Base-by-base conservation (phyloP, 2,329 filamentous ascomycete genomes). In the Aspergillus viridinutans region DNA sequence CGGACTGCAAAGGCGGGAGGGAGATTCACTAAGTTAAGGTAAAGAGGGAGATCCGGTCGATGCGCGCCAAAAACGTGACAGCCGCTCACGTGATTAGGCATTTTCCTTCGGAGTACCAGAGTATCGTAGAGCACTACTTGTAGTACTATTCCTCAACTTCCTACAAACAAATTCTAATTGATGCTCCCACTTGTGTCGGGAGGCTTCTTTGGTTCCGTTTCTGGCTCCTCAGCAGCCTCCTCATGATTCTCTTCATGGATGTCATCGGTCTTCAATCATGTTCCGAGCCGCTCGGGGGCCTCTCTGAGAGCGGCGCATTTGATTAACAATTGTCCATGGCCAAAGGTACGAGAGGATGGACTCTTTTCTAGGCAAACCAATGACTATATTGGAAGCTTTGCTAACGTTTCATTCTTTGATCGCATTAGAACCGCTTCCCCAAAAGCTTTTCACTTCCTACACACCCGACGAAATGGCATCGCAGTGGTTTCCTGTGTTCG, bases 201-300 rank as follows among this genome's bases (percentile, higher is more conserved):
- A 47, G 43, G 43, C 43, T 47, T 10, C 47, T 40, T 51, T 50
- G 48, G 49, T 42, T 48, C 60, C 48, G 29, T 25, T 56, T 43
- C 48, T 59, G 54, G 55, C 56, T 58, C 56, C 54, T 43, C 54
- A 52, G 53, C 58, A 54, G 54, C 54, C 54, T 65, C 56, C 58
- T 52, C 59, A 64, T 67, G 64, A 67, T 63, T 56, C 64, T 64
- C 59, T 74, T 74, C 67, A 75, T 75, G 73, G 73, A 75, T 75
- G 73, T 75, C 73, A 75, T 73, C 69, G 61, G 72, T 67, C 64
- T 67, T 70, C 60, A 73, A 69, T 69, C 67, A 74, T 74, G 71
- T 64, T 59, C 67, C 69, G 61, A 67, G 67, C 66, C 68, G 68
- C 68, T 71, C 66, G 68, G 67, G 71, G 68, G 65, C 64, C 59